Percentiles rank a stretch among this genome's conserved stretches.
Conservation (phyloP, 1,139 yeast species). For the Barnettozyma hawaiiensis region DNA sequence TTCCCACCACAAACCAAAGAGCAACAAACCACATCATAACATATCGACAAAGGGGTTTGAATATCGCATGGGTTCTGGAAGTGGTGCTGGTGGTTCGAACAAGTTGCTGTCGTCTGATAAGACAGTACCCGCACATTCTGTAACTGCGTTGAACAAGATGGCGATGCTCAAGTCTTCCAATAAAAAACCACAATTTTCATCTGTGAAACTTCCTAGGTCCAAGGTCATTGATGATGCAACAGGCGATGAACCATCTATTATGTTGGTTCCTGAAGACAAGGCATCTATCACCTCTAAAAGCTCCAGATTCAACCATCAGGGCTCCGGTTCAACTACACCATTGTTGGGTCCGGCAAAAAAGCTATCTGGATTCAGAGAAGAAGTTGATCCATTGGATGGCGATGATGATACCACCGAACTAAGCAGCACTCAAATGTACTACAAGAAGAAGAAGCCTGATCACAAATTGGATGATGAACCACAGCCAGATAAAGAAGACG, state of each 20-base stretch:
- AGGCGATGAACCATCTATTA: constrained; percentile 53
- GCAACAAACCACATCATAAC: constrained; percentile 4
- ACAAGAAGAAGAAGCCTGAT: constrained; percentile 3
- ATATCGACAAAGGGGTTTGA: neutral
- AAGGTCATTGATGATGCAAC: constrained; percentile 63
- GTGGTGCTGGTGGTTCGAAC: neutral
- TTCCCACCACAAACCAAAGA: constrained; percentile 9
- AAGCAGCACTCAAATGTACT: neutral
- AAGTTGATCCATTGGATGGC: constrained; percentile 8
- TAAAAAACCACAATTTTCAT: constrained; percentile 65
- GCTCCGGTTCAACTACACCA: constrained; percentile 5
- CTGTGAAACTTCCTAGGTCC: constrained; percentile 73
- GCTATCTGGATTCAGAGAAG: constrained; percentile 1
- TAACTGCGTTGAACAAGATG: constrained; percentile 14
- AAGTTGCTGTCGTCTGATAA: neutral
- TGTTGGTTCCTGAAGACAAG: constrained; percentile 39
- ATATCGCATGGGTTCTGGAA: neutral
- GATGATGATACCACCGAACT: neutral
- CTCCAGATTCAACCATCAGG: constrained; percentile 3
- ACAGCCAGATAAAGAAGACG: constrained; percentile 13
- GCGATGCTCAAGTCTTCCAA: constrained; percentile 28
- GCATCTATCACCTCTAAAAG: constrained; percentile 2
- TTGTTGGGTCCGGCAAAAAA: constrained; percentile 1
- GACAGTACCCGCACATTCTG: constrained; percentile 5
- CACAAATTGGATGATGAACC: constrained; percentile 1